phyloP scores from a whole-genome alignment of 2,329 filamentous ascomycete species.

The Cladophialophora bantiana region DNA sequence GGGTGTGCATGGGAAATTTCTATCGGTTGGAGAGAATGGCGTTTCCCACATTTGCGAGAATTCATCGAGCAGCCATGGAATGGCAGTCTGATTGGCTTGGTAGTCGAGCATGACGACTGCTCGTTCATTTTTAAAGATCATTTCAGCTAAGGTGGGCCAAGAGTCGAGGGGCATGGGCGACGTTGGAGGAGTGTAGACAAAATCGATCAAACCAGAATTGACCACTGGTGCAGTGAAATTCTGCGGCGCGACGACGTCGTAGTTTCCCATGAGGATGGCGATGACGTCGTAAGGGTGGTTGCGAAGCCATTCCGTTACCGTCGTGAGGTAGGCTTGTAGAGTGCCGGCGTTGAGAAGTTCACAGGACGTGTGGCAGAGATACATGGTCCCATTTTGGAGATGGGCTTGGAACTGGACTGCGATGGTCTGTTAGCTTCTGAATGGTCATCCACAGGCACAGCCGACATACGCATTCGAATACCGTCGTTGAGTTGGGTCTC shows the following conservation, averaged over 20 bases:
- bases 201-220: conserved; percentile 73
- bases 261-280: conserved; percentile 84
- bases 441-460: neutral
- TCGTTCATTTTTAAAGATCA: conserved; percentile 75
- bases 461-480: conserved; percentile 59
- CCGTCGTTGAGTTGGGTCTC: conserved; percentile 79
- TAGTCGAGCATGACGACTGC: conserved; percentile 87
- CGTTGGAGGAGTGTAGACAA: conserved; percentile 75
- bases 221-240: conserved; percentile 74
- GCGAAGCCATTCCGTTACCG: conserved; percentile 75
- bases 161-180: conserved; percentile 74
- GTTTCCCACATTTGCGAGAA: conserved; percentile 93
- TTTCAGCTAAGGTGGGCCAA: conserved; percentile 82
- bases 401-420: conserved; percentile 68
- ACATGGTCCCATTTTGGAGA: conserved; percentile 63
- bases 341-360: conserved; percentile 81
- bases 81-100: conserved; percentile 75
- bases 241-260: conserved; percentile 71
- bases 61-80: conserved; percentile 86
- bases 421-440: conserved; percentile 1
- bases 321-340: conserved; percentile 74
- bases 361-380: conserved; percentile 87
- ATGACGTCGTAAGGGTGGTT: conserved; percentile 84
- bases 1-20: conserved; percentile 76
- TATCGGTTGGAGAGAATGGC: conserved; percentile 75